Conservation (phyloP, 2,329 filamentous ascomycete genomes). For the Penicillium sp. region DNA sequence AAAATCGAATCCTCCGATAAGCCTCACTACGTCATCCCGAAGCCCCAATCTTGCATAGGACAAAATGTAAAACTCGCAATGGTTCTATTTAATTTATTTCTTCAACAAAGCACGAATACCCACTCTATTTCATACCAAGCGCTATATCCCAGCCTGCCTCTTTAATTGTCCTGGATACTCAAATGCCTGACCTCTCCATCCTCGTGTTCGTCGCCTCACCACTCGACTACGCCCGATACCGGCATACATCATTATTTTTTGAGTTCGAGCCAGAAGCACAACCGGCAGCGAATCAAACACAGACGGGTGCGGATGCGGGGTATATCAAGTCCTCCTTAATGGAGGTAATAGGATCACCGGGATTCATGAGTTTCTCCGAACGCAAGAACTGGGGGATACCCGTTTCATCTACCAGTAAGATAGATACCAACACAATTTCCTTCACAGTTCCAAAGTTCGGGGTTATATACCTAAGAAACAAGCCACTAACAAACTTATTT, state of each 20-base stretch:
- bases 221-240: constrained; percentile 23
- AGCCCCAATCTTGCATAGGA: neutral
- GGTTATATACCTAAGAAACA: no score
- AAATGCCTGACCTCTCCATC: constrained; percentile 20
- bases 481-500: neutral
- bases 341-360: constrained; percentile 17
- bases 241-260: constrained; percentile 20
- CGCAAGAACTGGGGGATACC: constrained; percentile 12
- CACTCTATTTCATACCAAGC: no score
- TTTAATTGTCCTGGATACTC: no score
- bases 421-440: neutral
- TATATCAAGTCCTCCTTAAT: constrained; percentile 13
- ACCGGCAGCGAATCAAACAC: neutral
- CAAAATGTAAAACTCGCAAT: neutral
- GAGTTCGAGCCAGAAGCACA: constrained; percentile 4
- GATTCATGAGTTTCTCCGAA: constrained; percentile 16
- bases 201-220: constrained; percentile 20
- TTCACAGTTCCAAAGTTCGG: no score
- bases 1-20: neutral
- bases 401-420: constrained; percentile 6
- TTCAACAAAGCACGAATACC: neutral
- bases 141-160: neutral
- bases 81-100: neutral
- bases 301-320: neutral
- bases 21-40: neutral